Evolutionary conservation across 2,329 filamentous ascomycete species (phyloP).

Genomic region (Emydomyces testavorans): DNA sequence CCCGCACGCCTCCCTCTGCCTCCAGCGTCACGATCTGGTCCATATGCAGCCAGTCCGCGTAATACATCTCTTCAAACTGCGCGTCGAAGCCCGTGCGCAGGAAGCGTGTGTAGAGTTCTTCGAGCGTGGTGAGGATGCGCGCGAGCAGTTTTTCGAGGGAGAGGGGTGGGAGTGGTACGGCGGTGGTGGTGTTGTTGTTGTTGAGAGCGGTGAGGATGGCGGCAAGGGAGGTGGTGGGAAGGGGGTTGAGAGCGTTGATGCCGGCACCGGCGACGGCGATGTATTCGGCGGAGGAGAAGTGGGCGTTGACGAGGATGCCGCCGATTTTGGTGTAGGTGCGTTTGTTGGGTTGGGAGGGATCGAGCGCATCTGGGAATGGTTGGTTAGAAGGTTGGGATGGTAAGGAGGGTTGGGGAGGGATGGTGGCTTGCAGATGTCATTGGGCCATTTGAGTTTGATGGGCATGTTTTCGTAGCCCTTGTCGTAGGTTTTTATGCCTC

Average conservation of each 20-base stretch:
- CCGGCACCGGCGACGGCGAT: constrained; percentile 79
- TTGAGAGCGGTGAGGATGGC: constrained; percentile 45
- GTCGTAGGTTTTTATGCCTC: constrained; percentile 71
- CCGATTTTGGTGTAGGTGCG: constrained; percentile 72
- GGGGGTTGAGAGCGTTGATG: constrained; percentile 70
- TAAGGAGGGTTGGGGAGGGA: neutral
- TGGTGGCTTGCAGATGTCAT: constrained; percentile 64
- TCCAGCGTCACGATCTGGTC: constrained; percentile 66
- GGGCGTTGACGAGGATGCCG: constrained; percentile 82
- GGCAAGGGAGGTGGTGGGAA: constrained; percentile 78
- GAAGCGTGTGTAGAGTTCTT: constrained; percentile 66
- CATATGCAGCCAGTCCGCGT: constrained; percentile 74
- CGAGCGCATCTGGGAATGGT: constrained; percentile 47
- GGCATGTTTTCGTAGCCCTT: constrained; percentile 61
- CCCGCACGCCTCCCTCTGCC: constrained; percentile 61
- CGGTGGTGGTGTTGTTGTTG: constrained; percentile 34
- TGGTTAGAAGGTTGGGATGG: neutral
- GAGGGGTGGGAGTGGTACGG: constrained; percentile 42
- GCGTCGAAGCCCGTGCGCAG: constrained; percentile 61
- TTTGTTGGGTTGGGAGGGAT: constrained; percentile 44
- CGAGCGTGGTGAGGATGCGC: constrained; percentile 64
- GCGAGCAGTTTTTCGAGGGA: constrained; percentile 71
- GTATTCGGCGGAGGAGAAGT: constrained; percentile 65
- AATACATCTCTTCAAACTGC: constrained; percentile 65
- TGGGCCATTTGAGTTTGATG: constrained; percentile 92